Conservation (phyloP, 2,329 filamentous ascomycete species). For the Aurifilum marmelostoma region DNA sequence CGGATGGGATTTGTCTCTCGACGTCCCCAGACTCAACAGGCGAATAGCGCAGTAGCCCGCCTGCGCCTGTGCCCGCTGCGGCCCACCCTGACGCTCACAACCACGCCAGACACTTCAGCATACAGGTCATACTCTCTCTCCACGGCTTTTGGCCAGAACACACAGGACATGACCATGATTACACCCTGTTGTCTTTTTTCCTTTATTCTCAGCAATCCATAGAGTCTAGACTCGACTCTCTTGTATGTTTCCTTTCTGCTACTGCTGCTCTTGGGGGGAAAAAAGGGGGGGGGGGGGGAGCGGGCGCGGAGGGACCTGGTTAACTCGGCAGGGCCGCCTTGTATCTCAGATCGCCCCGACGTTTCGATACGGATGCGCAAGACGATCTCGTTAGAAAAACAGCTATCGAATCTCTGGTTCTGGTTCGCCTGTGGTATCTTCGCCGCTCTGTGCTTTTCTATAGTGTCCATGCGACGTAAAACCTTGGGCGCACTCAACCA, state of each 20-base stretch:
- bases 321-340: slow-evolving; percentile 8
- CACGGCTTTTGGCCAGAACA: slow-evolving; percentile 1
- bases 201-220: neutral
- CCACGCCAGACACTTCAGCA: slow-evolving; percentile 18
- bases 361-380: slow-evolving; percentile 13
- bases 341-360: slow-evolving; percentile 1
- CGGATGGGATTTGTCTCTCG: slow-evolving; percentile 33
- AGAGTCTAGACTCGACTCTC: neutral
- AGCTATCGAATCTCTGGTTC: neutral
- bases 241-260: neutral
- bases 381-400: neutral
- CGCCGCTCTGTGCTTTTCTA: slow-evolving; percentile 2
- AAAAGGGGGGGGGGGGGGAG: neutral
- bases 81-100: slow-evolving; percentile 27
- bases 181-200: neutral
- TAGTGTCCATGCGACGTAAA: slow-evolving; percentile 14
- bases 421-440: neutral
- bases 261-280: neutral
- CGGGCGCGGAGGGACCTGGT: neutral
- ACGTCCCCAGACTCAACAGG: slow-evolving; percentile 27
- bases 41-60: slow-evolving; percentile 32
- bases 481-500: slow-evolving; percentile 18
- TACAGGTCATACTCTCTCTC: neutral
- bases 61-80: slow-evolving; percentile 26
- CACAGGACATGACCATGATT: neutral